Conservation (phyloP, 139 green algal genomes). For the Micractinium conductrix region DNA sequence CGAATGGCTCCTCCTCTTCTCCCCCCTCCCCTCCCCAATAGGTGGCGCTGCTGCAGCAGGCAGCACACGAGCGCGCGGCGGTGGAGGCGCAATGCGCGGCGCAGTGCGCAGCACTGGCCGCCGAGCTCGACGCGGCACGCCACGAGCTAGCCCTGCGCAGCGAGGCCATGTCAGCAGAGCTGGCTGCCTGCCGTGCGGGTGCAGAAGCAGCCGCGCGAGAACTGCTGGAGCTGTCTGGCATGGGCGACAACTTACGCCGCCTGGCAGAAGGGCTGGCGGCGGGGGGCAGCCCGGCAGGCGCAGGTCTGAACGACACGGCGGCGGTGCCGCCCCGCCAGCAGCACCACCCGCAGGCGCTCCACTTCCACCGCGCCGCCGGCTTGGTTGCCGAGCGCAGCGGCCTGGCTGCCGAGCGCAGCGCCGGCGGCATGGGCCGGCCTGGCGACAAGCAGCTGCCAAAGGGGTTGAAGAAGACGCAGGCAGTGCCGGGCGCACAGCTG, state of each 20-base stretch:
- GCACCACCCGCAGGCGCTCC: neutral
- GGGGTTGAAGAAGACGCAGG: slow-evolving; percentile 12
- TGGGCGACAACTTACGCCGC: neutral
- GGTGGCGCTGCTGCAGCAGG: slow-evolving; percentile 6
- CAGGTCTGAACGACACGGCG: neutral
- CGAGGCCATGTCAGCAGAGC: slow-evolving; percentile 4
- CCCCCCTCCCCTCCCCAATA: neutral
- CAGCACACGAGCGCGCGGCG: neutral
- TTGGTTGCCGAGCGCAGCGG: neutral
- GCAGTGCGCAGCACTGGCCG: neutral
- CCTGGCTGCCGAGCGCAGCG: neutral
- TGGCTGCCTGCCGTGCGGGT: neutral
- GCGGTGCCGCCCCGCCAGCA: neutral
- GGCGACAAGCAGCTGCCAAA: neutral
- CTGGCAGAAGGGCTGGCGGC: neutral
- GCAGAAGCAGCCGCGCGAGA: neutral
- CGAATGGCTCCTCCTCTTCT: neutral
- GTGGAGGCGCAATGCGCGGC: neutral
- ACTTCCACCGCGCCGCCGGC: neutral
- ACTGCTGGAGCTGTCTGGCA: neutral
- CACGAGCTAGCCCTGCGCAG: neutral
- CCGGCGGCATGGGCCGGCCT: neutral
- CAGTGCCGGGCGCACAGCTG: slow-evolving; percentile 5
- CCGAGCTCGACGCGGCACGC: neutral
- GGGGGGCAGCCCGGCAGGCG: neutral